Percentiles rank a stretch among this genome's conserved stretches.
These are phyloP conservation scores for Lepraria neglecta DNA, from an alignment of 495 filamentous ascomycete genomes.

Conservation along the genomic window DNA sequence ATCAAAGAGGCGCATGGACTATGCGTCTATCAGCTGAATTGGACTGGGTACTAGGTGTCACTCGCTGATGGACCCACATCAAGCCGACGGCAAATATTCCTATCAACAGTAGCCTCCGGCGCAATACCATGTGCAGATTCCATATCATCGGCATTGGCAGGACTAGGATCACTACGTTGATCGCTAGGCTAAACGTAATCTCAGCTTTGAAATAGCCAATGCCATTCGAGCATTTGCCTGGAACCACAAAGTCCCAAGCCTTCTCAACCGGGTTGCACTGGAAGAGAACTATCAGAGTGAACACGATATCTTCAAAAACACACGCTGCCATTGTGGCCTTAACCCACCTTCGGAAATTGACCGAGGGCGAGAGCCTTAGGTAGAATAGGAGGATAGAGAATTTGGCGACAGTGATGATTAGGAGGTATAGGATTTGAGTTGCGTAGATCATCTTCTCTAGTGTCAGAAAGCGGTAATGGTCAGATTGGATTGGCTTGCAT, in stretches of 20 bases:
- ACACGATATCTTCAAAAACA: conserved; percentile 3
- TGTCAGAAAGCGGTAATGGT: not conserved
- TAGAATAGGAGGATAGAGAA: conserved; percentile 13
- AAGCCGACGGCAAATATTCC: conserved; percentile 13
- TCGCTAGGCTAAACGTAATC: conserved; percentile 3
- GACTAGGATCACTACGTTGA: conserved; percentile 8
- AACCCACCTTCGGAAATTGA: conserved; percentile 6
- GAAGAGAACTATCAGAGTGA: conserved; percentile 3
- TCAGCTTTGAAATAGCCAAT: not conserved
- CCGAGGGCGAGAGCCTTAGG: conserved; percentile 13
- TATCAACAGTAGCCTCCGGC: conserved; percentile 11
- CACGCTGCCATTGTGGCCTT: not conserved
- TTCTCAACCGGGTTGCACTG: conserved; percentile 12
- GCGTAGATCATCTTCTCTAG: conserved; percentile 8
- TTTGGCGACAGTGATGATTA: conserved; percentile 8
- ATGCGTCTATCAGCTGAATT: not conserved
- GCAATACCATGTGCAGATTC: conserved; percentile 14
- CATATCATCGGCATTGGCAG: conserved; percentile 14
- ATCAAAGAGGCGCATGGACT: conserved; percentile 2
- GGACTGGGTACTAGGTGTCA: no score
- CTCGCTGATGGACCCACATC: not conserved
- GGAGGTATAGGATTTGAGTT: conserved; percentile 2
- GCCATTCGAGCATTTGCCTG: not conserved
- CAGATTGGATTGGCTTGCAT: not conserved
- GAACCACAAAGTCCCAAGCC: not conserved